These are phyloP conservation scores for Chlorella sorokiniana DNA, from an alignment of 139 green algal species.

Conservation along the genomic window DNA sequence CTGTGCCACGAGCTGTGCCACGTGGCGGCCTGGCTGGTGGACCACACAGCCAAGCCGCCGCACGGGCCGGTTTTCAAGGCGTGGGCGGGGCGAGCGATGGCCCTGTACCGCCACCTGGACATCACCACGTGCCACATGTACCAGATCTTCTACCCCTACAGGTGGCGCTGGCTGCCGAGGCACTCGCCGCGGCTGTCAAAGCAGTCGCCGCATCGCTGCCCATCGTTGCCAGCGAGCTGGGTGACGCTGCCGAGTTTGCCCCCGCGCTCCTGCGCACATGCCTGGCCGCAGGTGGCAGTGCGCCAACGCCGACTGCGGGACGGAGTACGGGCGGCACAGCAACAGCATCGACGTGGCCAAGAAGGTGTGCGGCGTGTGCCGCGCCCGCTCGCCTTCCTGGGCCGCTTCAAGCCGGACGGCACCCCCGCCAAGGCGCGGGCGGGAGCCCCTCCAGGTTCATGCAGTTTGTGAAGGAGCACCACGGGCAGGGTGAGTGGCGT, in stretches of 20 bases:
- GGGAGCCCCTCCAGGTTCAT: constrained; percentile 4
- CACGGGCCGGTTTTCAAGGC: constrained; percentile 64
- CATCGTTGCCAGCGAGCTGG: too few species aligned
- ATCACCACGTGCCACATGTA: constrained; percentile 72
- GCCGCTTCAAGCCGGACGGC: constrained; percentile 56
- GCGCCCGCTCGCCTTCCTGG: constrained; percentile 48
- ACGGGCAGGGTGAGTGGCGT: constrained; percentile 27
- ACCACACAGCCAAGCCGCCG: constrained; percentile 63
- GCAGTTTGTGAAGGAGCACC: constrained; percentile 56
- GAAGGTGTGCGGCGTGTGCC: constrained; percentile 59
- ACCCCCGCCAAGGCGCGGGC: constrained; percentile 40
- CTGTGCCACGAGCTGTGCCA: constrained; percentile 76
- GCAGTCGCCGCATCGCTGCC: too few species aligned
- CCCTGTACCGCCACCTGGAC: constrained; percentile 43
- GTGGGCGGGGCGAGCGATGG: constrained; percentile 50
- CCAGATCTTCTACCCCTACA: constrained; percentile 55
- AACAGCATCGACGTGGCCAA: constrained; percentile 61
- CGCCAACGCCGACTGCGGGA: constrained; percentile 46
- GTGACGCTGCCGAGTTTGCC: too few species aligned
- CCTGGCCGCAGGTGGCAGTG: constrained; percentile 58
- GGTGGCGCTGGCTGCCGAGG: constrained; percentile 29
- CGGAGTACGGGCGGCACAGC: constrained; percentile 60
- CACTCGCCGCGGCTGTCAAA: not conserved
- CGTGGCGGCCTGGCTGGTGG: constrained; percentile 63
- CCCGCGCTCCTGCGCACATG: not conserved